These are phyloP conservation scores for Didymella arachidicola DNA, from an alignment of 2,329 filamentous ascomycete genomes.

Conservation along the genomic window DNA sequence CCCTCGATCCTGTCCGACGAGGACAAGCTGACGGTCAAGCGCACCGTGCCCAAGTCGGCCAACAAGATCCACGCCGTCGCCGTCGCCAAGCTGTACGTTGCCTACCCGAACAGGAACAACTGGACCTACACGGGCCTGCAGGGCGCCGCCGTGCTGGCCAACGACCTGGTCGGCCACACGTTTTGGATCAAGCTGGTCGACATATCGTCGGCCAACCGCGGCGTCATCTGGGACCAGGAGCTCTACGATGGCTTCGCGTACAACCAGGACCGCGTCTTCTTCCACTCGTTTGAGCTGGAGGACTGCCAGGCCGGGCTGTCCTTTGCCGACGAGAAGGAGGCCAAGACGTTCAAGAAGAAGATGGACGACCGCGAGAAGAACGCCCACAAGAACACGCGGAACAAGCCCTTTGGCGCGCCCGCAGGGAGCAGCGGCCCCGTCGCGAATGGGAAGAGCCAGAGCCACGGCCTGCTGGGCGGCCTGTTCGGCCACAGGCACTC, in stretches of 20 bases:
- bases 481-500: constrained; percentile 61
- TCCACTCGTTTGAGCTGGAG: constrained; percentile 96
- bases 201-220: constrained; percentile 65
- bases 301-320: constrained; percentile 88
- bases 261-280: constrained; percentile 97
- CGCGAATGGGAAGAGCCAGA: constrained; percentile 45
- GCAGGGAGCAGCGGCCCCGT: constrained; percentile 33
- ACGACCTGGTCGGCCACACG: constrained; percentile 93
- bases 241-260: constrained; percentile 95
- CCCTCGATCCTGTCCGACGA: constrained; percentile 82
- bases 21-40: constrained; percentile 96
- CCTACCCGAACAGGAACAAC: constrained; percentile 82
- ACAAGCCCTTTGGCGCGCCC: constrained; percentile 72
- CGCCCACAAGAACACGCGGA: constrained; percentile 84
- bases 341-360: constrained; percentile 96
- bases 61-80: constrained; percentile 99
- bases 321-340: constrained; percentile 97
- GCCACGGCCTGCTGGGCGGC: constrained; percentile 60
- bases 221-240: constrained; percentile 69
- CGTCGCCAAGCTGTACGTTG: constrained; percentile 91
- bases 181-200: constrained; percentile 99
- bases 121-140: constrained; percentile 96
- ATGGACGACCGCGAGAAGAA: constrained; percentile 96
- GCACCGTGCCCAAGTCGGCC: constrained; percentile 87
- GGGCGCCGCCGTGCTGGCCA: constrained; percentile 87